Evolutionary conservation across 2,329 filamentous ascomycete genomes (phyloP).

Genomic region (Fonsecaea multimorphosa): DNA sequence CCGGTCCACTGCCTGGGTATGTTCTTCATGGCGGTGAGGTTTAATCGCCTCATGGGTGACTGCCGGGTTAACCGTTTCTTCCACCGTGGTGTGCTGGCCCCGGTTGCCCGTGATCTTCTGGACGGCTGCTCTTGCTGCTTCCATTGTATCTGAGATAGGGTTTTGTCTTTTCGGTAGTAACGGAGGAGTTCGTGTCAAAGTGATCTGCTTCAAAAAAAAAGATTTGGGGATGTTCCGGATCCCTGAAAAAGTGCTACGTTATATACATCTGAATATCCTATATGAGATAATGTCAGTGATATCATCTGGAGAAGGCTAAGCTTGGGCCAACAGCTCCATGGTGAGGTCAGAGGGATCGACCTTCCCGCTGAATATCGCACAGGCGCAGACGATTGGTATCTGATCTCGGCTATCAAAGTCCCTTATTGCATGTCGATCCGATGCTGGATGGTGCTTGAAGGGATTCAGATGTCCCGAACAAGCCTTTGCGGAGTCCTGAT

Average conservation of each 20-base stretch:
- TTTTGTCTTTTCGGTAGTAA: constrained; percentile 1
- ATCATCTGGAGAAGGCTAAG: constrained; percentile 17
- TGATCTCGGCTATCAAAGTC: constrained; percentile 14
- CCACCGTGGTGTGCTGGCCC: constrained; percentile 72
- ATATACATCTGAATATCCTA: not conserved
- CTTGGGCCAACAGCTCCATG: not conserved
- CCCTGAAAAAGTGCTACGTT: not conserved
- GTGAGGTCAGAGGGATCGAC: constrained; percentile 17
- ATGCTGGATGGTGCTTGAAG: not conserved
- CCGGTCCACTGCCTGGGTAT: constrained; percentile 67
- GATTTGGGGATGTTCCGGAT: too few species aligned
- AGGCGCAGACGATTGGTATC: not conserved
- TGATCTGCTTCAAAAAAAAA: not conserved
- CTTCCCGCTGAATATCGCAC: not conserved
- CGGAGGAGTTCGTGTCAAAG: not conserved
- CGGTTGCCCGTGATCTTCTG: constrained; percentile 65
- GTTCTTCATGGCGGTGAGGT: constrained; percentile 66
- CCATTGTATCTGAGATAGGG: constrained; percentile 55
- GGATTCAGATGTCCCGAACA: constrained; percentile 5
- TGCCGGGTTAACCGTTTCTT: constrained; percentile 67
- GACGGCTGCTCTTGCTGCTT: constrained; percentile 69
- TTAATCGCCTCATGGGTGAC: constrained; percentile 67
- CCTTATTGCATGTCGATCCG: constrained; percentile 10
- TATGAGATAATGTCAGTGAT: constrained; percentile 17
- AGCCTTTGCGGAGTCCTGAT: not conserved